Base-by-base conservation (phyloP, 2,329 filamentous ascomycete species). In the Paraphoma sp. region DNA sequence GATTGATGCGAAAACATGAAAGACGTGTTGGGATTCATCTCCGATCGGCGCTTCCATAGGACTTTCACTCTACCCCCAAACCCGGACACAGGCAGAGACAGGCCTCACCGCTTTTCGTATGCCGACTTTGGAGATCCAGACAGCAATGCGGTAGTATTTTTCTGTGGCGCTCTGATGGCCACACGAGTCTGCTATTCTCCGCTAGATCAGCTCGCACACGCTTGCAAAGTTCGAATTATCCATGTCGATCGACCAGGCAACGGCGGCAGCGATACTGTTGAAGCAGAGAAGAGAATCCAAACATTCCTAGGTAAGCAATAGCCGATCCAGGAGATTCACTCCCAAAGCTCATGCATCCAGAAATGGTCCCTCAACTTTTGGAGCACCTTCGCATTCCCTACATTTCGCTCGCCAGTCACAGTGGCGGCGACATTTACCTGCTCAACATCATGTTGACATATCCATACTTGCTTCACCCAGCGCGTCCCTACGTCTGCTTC, bases 401-500 rank as follows among this genome's bases (percentile, higher is more conserved):
- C 50, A 59, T 74, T 17, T 69, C 71, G n/a, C 51, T 74, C 18
- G 70, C 71, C 36, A 70, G 70, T 46, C 70, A 74, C 55, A 74
- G 71, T 45, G 71, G 69, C 40, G 72, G 72, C 36, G 57, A 59
- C 43, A 64, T 73, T 47, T 74, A 73, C 59, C 59, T 64, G 12
- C 48, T 74, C 43, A 73, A 74, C 53, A 68, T 68, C 2, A 43
- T 71, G 14, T 63, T 72, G 18, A 63, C 59, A 7, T 65, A 71
- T 44, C 68, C 70, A 8, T 53, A 68, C 43, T 48, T 75, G 11
- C 48, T 74, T 28, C 64, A 71, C 45, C 71, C 70, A 6, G 44
- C 50, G 2, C 61, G 51, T 23, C 70, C 71, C 3, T 73, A 72
- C 40, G 49, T 71, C 18, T 63, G 64, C 53, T 69, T 73, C 57